These are phyloP conservation scores for Coemansia sp. DNA, from an alignment of 192 early-diverging fungal species.

Conservation along the genomic window DNA sequence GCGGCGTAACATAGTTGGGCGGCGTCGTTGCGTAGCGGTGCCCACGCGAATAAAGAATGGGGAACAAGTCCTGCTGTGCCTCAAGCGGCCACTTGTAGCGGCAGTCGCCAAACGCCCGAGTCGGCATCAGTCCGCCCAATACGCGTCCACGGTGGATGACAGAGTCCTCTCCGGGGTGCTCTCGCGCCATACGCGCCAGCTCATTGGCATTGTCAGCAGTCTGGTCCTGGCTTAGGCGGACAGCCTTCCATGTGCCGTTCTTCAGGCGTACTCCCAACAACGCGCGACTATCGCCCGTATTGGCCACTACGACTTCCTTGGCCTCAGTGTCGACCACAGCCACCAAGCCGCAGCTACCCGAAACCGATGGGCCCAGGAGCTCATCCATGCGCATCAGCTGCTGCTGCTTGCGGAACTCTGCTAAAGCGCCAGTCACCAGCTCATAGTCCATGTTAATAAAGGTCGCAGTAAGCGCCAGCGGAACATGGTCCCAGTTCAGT, in stretches of 20 bases:
- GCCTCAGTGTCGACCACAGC: constrained; percentile 27
- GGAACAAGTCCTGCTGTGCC: constrained; percentile 45
- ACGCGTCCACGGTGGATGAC: constrained; percentile 63
- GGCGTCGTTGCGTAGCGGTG: constrained; percentile 22
- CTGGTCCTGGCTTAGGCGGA: constrained; percentile 63
- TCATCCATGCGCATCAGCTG: constrained; percentile 26
- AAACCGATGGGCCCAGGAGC: constrained; percentile 44
- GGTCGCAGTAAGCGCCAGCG: constrained; percentile 26
- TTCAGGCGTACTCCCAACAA: constrained; percentile 43
- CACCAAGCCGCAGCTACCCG: constrained; percentile 43
- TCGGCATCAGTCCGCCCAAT: constrained; percentile 55
- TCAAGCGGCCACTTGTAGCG: constrained; percentile 66
- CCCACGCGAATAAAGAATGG: constrained; percentile 18
- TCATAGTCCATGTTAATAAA: constrained; percentile 27
- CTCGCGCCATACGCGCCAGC: constrained; percentile 59
- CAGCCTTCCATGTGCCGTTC: constrained; percentile 53
- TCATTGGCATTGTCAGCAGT: constrained; percentile 62
- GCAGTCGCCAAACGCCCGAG: constrained; percentile 65
- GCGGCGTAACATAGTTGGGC: constrained; percentile 60
- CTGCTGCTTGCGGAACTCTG: constrained; percentile 20
- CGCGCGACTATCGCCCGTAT: constrained; percentile 42
- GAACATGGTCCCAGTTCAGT: constrained; percentile 38
- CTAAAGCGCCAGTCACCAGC: constrained; percentile 28
- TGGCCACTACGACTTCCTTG: constrained; percentile 33
- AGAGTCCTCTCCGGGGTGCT: constrained; percentile 76